These are phyloP conservation scores for Tephrocybe rancida DNA, from an alignment of 768 basidiomycete genomes.

Conservation along the genomic window DNA sequence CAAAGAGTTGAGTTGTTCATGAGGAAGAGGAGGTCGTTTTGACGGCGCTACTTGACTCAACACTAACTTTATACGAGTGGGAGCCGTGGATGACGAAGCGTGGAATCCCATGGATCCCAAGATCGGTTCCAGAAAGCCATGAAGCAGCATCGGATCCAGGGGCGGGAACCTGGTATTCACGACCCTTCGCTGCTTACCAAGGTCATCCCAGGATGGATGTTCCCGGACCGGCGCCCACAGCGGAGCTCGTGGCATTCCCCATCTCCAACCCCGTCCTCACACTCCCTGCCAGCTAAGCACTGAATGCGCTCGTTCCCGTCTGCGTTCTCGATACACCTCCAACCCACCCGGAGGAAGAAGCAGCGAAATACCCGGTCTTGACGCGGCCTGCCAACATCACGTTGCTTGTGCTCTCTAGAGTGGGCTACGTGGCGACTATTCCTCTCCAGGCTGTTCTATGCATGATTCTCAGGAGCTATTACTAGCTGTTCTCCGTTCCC, in stretches of 20 bases:
- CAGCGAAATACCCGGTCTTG: constrained; percentile 12
- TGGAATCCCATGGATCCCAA: no score
- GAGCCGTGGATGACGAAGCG: no score
- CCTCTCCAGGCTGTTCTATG: constrained; percentile 34
- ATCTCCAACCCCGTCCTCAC: constrained; percentile 8
- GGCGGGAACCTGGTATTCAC: no score
- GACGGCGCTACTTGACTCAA: no score
- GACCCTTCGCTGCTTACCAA: constrained; percentile 7
- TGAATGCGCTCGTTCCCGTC: constrained; percentile 20
- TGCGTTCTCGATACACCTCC: constrained; percentile 19
- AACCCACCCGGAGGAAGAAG: constrained; percentile 24
- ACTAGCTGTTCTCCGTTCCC: constrained; percentile 13
- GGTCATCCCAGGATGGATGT: constrained; percentile 15
- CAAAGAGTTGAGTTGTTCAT: no score
- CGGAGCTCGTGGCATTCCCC: constrained; percentile 1
- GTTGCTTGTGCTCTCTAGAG: constrained; percentile 25
- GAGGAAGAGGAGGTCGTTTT: no score
- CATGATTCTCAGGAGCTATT: constrained; percentile 36
- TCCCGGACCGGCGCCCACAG: neutral
- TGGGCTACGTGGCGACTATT: constrained; percentile 31
- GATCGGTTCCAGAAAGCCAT: no score
- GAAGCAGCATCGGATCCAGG: no score
- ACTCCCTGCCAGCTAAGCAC: constrained; percentile 15
- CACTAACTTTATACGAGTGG: no score
- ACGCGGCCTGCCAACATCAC: constrained; percentile 17